Conservation (phyloP, 495 filamentous ascomycete genomes). For the Penicillium atrosanguineum region DNA sequence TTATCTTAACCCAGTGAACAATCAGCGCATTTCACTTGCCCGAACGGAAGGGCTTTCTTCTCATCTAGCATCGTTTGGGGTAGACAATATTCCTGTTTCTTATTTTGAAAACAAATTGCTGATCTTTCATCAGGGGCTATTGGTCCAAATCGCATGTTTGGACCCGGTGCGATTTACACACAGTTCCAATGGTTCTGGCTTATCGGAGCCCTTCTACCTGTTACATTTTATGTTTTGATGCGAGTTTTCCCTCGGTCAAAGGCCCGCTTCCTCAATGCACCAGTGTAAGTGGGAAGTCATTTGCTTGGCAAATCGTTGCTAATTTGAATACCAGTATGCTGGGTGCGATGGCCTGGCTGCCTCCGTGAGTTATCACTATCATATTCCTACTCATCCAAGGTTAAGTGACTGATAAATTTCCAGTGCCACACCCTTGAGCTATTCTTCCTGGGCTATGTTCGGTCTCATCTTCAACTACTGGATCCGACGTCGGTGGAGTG, state of each 20-base stretch:
- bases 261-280: conserved; percentile 51
- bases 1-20: conserved; percentile 22
- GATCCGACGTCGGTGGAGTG: conserved; percentile 49
- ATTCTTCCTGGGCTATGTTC: conserved; percentile 56
- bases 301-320: neutral
- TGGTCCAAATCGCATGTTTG: conserved; percentile 59
- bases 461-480: conserved; percentile 58
- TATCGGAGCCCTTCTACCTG: conserved; percentile 50
- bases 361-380: conserved; percentile 33
- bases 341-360: conserved; percentile 52
- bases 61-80: conserved; percentile 57
- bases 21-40: conserved; percentile 52
- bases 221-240: conserved; percentile 48
- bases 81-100: neutral
- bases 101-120: neutral
- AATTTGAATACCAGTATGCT: conserved; percentile 47
- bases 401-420: neutral
- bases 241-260: conserved; percentile 46
- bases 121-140: conserved; percentile 49
- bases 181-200: conserved; percentile 55
- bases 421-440: conserved; percentile 56
- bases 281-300: conserved; percentile 22
- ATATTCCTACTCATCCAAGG: neutral
- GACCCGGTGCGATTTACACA: conserved; percentile 56
- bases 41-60: conserved; percentile 59